Conservation (phyloP, 331 rosid genomes). For the Stylosanthes scabra region DNA sequence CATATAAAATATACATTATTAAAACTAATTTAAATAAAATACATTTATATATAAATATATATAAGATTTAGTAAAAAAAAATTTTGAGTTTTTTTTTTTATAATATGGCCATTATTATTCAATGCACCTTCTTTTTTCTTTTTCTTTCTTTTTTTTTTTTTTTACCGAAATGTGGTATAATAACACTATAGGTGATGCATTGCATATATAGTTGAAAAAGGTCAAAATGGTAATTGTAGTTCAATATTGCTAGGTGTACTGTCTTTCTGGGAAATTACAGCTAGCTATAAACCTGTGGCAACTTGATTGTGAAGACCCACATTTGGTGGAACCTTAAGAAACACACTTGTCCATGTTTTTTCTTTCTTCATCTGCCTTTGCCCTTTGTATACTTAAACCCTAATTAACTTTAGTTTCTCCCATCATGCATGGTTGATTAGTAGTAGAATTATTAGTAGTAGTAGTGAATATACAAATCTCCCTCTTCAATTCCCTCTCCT, state of each 20-base stretch:
- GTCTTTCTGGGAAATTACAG: constrained; percentile 41
- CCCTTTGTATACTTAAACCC: constrained; percentile 55
- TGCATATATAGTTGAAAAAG: not conserved
- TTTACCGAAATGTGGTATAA: not conserved
- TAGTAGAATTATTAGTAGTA: constrained; percentile 31
- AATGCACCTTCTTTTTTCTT: no score
- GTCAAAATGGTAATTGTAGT: constrained; percentile 33
- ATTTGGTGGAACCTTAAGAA: constrained; percentile 83
- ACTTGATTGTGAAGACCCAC: constrained; percentile 78
- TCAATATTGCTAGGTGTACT: constrained; percentile 7
- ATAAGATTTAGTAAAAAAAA: no score
- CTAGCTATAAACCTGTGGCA: constrained; percentile 26
- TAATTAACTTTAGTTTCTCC: constrained; percentile 34
- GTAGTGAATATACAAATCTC: constrained; percentile 15
- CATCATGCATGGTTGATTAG: constrained; percentile 58
- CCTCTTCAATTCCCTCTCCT: not conserved
- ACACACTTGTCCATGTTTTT: constrained; percentile 53
- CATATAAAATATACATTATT: no score
- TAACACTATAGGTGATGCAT: not conserved
- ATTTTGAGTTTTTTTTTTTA: no score
- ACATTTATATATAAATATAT: no score
- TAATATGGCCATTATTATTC: no score
- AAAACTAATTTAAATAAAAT: no score
- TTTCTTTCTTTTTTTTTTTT: not conserved
- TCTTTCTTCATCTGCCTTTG: constrained; percentile 37